Base-by-base conservation (phyloP, 2,329 filamentous ascomycete genomes). In the Aspergillus unguis region DNA sequence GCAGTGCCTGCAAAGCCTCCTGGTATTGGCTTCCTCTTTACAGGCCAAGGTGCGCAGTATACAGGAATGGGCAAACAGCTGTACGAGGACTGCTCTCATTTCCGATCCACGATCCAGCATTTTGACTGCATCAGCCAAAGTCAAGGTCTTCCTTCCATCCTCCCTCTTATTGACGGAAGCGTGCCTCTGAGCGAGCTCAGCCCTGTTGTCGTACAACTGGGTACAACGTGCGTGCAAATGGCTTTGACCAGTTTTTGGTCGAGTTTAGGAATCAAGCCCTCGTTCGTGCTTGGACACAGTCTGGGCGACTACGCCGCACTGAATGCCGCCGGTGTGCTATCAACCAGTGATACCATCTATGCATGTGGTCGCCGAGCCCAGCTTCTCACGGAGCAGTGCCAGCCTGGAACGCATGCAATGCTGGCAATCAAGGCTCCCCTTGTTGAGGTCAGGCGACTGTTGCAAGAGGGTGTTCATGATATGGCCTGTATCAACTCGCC, bases 401-500 rank as follows among this genome's bases (percentile, higher is more conserved):
- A 70, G 9, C 59, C 67, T 37, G 72, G 71, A 46, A 76, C 72
- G 3, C 72, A 76, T 48, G 65, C 72, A 2, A 77, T 77, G 75
- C 63, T 77, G 11, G 73, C 74, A 32, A 66, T 76, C 6, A 69
- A 71, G 52, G 68, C 70, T 3, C 68, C 71, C 5, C 60, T 72
- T 10, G 62, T 63, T 29, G 65, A 66, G 8, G 58, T 71, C 2
- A 66, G 66, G 38, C 60, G 92, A 1, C 86, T 91, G 23, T 87
- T 87, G 36, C 69, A 75, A 26, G 62, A 65, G 5, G 61, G 63
- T 8, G 50, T 66, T 5, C 59, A 62, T 29, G 66, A 68, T 27
- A 58, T 70, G 5, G 72, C 74, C 31, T 76, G 74, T 53, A 71
- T 76, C 48, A 76, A 76, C 51, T 69, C 70, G 17, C 72, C 74